Conservation (phyloP, 2,329 filamentous ascomycete genomes). For the Cladophialophora chaetospira region DNA sequence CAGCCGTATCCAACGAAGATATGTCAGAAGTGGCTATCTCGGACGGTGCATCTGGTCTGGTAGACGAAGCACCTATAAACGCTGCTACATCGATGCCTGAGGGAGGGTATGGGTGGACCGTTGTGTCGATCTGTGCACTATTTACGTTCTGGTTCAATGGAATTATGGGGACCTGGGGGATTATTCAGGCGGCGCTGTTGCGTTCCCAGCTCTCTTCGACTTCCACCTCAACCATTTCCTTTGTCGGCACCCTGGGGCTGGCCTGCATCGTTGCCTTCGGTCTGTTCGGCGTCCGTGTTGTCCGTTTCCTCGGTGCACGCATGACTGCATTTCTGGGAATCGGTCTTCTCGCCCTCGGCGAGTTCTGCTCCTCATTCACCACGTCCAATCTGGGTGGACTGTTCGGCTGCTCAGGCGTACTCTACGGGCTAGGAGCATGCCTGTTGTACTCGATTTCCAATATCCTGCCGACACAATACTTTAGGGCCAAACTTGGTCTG, state of each 20-base stretch:
- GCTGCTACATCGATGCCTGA: slow-evolving; percentile 49
- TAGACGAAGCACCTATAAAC: slow-evolving; percentile 1
- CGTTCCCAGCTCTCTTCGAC: slow-evolving; percentile 49
- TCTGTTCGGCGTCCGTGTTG: slow-evolving; percentile 55
- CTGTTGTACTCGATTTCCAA: slow-evolving; percentile 52
- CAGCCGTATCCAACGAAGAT: background rate
- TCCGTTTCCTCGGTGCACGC: slow-evolving; percentile 53
- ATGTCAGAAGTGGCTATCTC: background rate
- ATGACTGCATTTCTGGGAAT: slow-evolving; percentile 54
- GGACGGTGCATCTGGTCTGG: background rate
- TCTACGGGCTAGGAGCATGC: slow-evolving; percentile 50
- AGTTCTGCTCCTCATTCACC: slow-evolving; percentile 51
- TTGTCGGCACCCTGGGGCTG: slow-evolving; percentile 58
- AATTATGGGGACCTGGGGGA: slow-evolving; percentile 61
- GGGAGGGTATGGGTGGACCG: slow-evolving; percentile 60
- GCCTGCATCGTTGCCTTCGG: slow-evolving; percentile 56
- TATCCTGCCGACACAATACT: slow-evolving; percentile 57
- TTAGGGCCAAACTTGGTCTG: slow-evolving; percentile 55
- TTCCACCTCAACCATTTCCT: slow-evolving; percentile 57
- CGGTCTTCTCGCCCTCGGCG: slow-evolving; percentile 51
- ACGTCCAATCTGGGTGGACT: slow-evolving; percentile 49
- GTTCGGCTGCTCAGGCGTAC: slow-evolving; percentile 53
- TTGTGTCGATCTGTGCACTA: slow-evolving; percentile 54
- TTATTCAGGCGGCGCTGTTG: slow-evolving; percentile 58
- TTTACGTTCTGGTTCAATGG: slow-evolving; percentile 61